phyloP scores from a whole-genome alignment of 192 early-diverging fungal species.

The Endogone sp. region DNA sequence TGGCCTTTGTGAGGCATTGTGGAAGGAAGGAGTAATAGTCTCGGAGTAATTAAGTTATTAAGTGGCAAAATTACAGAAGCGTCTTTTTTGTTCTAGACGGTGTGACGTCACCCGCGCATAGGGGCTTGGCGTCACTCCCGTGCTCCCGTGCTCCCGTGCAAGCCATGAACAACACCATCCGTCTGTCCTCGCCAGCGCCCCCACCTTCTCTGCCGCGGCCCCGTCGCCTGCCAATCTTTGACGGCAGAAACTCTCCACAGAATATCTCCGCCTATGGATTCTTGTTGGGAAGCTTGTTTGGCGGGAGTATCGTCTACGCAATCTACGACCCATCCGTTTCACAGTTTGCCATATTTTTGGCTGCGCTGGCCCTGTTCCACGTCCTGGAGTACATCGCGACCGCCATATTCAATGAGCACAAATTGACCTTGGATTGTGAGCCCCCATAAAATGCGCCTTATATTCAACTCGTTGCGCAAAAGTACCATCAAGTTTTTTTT shows the following conservation, averaged over 20 bases:
- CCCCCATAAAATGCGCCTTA: too few relatives aligned
- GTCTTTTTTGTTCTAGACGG: too few relatives aligned
- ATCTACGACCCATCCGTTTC: constrained; percentile 25
- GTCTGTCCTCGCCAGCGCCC: too few relatives aligned
- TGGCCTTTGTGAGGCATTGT: too few relatives aligned
- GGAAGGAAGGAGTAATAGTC: too few relatives aligned
- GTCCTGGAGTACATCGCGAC: constrained; percentile 83
- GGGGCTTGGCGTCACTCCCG: too few relatives aligned
- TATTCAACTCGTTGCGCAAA: too few relatives aligned
- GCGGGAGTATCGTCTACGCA: constrained; percentile 44
- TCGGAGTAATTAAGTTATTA: too few relatives aligned
- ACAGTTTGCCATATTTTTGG: constrained; percentile 65
- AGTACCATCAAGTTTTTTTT: neutral
- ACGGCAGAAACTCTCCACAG: constrained; percentile 67
- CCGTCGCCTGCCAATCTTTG: constrained; percentile 36
- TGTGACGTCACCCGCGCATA: too few relatives aligned
- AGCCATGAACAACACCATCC: neutral
- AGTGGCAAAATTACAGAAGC: too few relatives aligned
- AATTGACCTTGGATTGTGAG: constrained; percentile 69
- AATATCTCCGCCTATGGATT: constrained; percentile 79
- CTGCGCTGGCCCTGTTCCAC: constrained; percentile 73
- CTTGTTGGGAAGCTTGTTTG: constrained; percentile 58
- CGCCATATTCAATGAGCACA: constrained; percentile 71
- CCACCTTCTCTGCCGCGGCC: too few relatives aligned
- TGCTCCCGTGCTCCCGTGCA: too few relatives aligned